phyloP scores from a whole-genome alignment of 176 grass and related monocot species.

The Cenchrus fungigraminus region DNA sequence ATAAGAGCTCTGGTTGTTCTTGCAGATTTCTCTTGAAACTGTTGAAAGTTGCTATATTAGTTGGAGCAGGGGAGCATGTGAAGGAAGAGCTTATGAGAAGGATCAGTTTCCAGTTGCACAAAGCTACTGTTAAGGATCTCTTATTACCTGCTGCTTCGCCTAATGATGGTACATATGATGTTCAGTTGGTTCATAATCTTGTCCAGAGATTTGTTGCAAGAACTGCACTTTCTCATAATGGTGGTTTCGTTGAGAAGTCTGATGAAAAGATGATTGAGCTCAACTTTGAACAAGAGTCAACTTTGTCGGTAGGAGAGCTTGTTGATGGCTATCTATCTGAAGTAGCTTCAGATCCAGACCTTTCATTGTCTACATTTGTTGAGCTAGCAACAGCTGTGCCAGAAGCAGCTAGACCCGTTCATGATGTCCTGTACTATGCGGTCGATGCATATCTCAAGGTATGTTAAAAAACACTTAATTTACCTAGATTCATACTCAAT shows the following conservation, averaged over 20 bases:
- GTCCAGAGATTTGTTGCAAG: constrained; percentile 78
- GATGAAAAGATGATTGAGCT: constrained; percentile 81
- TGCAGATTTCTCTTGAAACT: constrained; percentile 97
- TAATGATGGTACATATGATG: constrained; percentile 61
- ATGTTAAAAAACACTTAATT: constrained; percentile 34
- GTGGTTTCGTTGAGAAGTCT: constrained; percentile 58
- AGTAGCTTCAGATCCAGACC: constrained; percentile 78
- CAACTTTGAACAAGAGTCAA: constrained; percentile 64
- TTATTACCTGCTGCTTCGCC: constrained; percentile 60
- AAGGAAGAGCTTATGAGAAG: constrained; percentile 86
- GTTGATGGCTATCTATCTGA: constrained; percentile 88
- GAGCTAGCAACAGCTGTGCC: constrained; percentile 73
- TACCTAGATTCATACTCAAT: constrained; percentile 21
- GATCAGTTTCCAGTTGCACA: constrained; percentile 82
- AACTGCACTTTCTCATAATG: constrained; percentile 44
- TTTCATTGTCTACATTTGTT: constrained; percentile 73
- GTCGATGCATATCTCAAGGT: constrained; percentile 99
- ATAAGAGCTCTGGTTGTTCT: constrained; percentile 90
- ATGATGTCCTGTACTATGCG: constrained; percentile 82
- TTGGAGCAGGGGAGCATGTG: constrained; percentile 62
- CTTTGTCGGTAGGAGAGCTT: constrained; percentile 79
- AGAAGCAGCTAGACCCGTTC: constrained; percentile 70
- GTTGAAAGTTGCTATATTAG: constrained; percentile 86
- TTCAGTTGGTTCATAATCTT: constrained; percentile 71
- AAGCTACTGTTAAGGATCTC: constrained; percentile 86